Evolutionary conservation across 176 grass and related monocot species (phyloP), one percentile per base, ranked within the genome.

Genomic region (Tillandsia fasciculata): DNA sequence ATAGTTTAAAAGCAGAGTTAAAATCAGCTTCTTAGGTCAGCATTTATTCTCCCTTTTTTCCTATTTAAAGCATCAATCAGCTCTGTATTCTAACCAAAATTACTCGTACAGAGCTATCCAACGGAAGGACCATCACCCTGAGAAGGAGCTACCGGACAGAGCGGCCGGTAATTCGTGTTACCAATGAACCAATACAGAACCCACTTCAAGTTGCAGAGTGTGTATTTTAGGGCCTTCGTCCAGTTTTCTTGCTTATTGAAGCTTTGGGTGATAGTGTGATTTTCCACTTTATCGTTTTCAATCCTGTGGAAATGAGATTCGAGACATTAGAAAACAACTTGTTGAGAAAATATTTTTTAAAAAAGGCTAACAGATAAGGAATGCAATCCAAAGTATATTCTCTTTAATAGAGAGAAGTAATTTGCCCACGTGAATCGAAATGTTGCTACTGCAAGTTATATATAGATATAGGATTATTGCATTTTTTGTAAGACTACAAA

Each of bases 221-320:
- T 99, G 78, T 94, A 99, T 49, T 94, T 99, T 26, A 99, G 75
- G 12, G 95, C 84, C 76, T 90, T 94, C 2, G 95, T 99, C 90
- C 90, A 94, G 63, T 86, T 99, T 66, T 99, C 87, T 0, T 81
- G 75, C 65, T 99, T 93, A 70, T 99, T 99, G 72, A 90, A 93
- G 77, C 95, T 99, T 83, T 93, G 59, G 59, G 86, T 90, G 53
- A 99, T 99, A 0, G 87, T 99, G 52, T 99, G 84, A 82, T 70
- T 90, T 65, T 88, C 87, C 63, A 99, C 90, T 73, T 99, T 94
- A 80, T 94, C 95, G 72, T 88, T 91, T 80, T 99, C 95, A 52
- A 99, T 99, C 90, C 95, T 99, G 52, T 20, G 14, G 74, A 81
- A 84, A 0, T 2, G 51, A 76, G 22, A 1, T 15, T 48, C 3